These are phyloP conservation scores for Chimonanthus salicifolius DNA, from an alignment of 164 flowering plant genomes.

Conservation along the genomic window DNA sequence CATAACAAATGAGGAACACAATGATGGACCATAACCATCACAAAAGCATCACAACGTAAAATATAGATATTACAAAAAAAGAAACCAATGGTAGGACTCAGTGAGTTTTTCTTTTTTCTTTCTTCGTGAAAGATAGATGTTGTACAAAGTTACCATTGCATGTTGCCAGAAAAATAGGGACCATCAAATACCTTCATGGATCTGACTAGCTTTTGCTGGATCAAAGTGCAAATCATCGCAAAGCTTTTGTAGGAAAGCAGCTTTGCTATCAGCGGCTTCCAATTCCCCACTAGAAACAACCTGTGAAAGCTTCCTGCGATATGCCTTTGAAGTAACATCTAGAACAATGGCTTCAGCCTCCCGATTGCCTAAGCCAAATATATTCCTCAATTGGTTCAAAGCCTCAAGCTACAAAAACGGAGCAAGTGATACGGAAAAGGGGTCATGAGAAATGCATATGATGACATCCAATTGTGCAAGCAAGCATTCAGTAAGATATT, in stretches of 20 bases:
- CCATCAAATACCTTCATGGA: constrained; percentile 81
- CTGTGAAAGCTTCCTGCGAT: constrained; percentile 69
- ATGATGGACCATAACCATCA: too few relatives aligned
- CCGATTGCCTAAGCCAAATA: constrained; percentile 86
- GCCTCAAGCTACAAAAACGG: constrained; percentile 48
- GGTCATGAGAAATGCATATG: background rate
- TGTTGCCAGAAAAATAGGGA: background rate
- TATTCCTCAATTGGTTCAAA: constrained; percentile 72
- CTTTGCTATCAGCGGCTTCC: constrained; percentile 83
- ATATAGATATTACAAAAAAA: too few relatives aligned
- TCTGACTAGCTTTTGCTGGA: constrained; percentile 75
- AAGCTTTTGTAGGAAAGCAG: constrained; percentile 82
- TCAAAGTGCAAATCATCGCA: constrained; percentile 86
- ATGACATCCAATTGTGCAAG: too few relatives aligned
- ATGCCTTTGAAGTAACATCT: constrained; percentile 79
- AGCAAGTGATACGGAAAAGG: background rate
- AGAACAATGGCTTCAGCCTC: constrained; percentile 67
- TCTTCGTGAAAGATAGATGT: too few relatives aligned
- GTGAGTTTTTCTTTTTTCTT: too few relatives aligned
- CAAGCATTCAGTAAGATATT: too few relatives aligned
- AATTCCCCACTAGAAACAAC: constrained; percentile 73
- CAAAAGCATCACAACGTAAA: too few relatives aligned
- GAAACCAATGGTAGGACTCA: too few relatives aligned
- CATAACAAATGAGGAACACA: too few relatives aligned
- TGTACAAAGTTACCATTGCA: too few relatives aligned